A percentile compares a stretch with the other conserved stretches of the same genome.
These are phyloP conservation scores for Udeniomyces megalosporus DNA, from an alignment of 768 basidiomycete species.

Conservation along the genomic window DNA sequence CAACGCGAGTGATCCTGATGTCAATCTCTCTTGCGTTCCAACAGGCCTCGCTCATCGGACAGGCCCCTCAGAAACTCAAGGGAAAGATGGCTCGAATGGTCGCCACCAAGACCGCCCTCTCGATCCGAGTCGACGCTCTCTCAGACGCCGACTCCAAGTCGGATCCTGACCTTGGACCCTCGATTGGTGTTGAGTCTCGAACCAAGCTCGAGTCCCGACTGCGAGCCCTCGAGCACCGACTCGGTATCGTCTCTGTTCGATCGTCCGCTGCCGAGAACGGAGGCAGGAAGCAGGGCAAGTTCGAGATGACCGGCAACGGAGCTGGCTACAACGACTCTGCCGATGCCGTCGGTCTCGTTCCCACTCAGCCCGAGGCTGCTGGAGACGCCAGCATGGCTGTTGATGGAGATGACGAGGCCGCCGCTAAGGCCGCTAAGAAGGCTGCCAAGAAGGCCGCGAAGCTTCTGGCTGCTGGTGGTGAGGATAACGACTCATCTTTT, in stretches of 20 bases:
- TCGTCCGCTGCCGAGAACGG: slow-evolving; percentile 37
- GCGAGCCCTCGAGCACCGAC: slow-evolving; percentile 69
- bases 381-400: no score
- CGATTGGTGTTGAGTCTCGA: slow-evolving; percentile 83
- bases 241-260: slow-evolving; percentile 55
- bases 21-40: slow-evolving; percentile 10
- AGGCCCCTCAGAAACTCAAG: slow-evolving; percentile 94
- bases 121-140: slow-evolving; percentile 93
- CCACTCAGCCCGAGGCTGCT: slow-evolving; percentile 66
- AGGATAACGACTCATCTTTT: no score
- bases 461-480: slow-evolving; percentile 1
- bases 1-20: neutral
- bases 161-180: slow-evolving; percentile 50
- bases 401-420: slow-evolving; percentile 42
- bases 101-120: slow-evolving; percentile 91
- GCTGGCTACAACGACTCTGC: slow-evolving; percentile 72
- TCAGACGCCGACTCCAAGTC: slow-evolving; percentile 75
- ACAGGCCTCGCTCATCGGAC: slow-evolving; percentile 85
- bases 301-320: slow-evolving; percentile 58
- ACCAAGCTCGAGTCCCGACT: slow-evolving; percentile 89
- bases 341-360: slow-evolving; percentile 64
- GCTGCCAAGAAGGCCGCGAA: slow-evolving; percentile 33
- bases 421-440: slow-evolving; percentile 44
- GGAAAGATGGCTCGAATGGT: slow-evolving; percentile 99
- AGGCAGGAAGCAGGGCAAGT: slow-evolving; percentile 47